Conservation (phyloP, 805 yeast species). For the Suhomyces sp. region DNA sequence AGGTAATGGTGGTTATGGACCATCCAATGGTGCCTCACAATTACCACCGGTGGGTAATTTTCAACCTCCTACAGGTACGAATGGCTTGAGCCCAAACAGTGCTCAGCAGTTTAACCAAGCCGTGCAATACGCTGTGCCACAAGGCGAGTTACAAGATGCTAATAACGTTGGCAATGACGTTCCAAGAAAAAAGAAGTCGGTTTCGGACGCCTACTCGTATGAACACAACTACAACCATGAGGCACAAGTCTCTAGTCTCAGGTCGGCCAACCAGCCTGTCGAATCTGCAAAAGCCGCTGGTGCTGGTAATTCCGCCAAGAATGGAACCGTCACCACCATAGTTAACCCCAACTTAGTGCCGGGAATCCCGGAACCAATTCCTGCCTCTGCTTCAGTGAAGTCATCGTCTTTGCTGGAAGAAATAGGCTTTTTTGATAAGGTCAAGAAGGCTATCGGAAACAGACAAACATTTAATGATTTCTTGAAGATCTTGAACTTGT, state of each 20-base stretch:
- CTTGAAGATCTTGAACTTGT: slow-evolving; percentile 80
- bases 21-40: slow-evolving; percentile 40
- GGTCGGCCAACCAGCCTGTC: slow-evolving; percentile 26
- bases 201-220: slow-evolving; percentile 27
- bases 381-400: slow-evolving; percentile 40
- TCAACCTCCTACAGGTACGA: slow-evolving; percentile 55
- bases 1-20: slow-evolving; percentile 23
- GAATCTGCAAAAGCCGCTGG: neutral
- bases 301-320: slow-evolving; percentile 9
- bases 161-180: slow-evolving; percentile 7
- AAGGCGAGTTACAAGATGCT: slow-evolving; percentile 3
- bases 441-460: slow-evolving; percentile 81
- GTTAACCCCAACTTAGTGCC: slow-evolving; percentile 71
- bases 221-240: slow-evolving; percentile 41
- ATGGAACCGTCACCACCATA: slow-evolving; percentile 36
- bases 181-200: slow-evolving; percentile 21
- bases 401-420: slow-evolving; percentile 74
- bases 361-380: slow-evolving; percentile 81
- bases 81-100: slow-evolving; percentile 23
- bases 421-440: slow-evolving; percentile 86
- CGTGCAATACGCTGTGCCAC: neutral
- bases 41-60: slow-evolving; percentile 89
- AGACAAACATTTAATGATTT: slow-evolving; percentile 91
- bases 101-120: slow-evolving; percentile 18
- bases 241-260: slow-evolving; percentile 47